Base-by-base conservation (phyloP, 257 asterid genomes). In the Leptodermis oblonga region DNA sequence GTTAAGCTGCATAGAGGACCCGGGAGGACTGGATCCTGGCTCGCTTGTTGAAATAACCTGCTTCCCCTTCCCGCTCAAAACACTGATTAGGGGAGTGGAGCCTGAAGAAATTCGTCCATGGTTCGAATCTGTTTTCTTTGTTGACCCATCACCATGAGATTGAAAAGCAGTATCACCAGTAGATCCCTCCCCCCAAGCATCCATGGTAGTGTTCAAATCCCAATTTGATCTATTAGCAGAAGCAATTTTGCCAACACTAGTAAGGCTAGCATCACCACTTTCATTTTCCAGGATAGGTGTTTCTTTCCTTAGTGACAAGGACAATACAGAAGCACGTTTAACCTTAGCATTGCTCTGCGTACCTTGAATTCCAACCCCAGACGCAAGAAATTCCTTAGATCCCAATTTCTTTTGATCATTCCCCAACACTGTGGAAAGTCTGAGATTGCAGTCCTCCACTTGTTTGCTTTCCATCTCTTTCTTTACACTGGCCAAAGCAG, bases 151-250 rank as follows among this genome's bases (percentile, higher is more conserved):
- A 46, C 64, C 73, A 61, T 65, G 49, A 69, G 63, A 80, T n/a
- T 65, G 78, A 62, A 78, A 51, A 67, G 75, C 70, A 74, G 77
- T 78, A 75, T 75, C 80, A 64, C 34, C 23, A 39, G 61, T 64
- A 73, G 96, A 82, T 67, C 86, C 79, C 75, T 84, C 96, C 98
- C 98, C 96, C 98, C 98, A 92, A 15, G 80, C 86, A 81, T 92
- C 98, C 96, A 92, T 89, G 25, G 87, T 82, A 18, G 89, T 90
- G 74, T 92, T 92, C 83, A 92, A 75, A 82, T 92, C 97, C 98
- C 98, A 92, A 71, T 81, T 85, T 34, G 92, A 85, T 74, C 97
- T 73, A 73, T 86, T 79, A 71, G 89, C 60, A 69, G 59, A 55
- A 8, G 51, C 77, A 31, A n/a, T 73, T 72, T 60, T 69, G 74